These are phyloP conservation scores for Coniferiporia weirii DNA, from an alignment of 1,284 basidiomycete species.

Conservation along the genomic window DNA sequence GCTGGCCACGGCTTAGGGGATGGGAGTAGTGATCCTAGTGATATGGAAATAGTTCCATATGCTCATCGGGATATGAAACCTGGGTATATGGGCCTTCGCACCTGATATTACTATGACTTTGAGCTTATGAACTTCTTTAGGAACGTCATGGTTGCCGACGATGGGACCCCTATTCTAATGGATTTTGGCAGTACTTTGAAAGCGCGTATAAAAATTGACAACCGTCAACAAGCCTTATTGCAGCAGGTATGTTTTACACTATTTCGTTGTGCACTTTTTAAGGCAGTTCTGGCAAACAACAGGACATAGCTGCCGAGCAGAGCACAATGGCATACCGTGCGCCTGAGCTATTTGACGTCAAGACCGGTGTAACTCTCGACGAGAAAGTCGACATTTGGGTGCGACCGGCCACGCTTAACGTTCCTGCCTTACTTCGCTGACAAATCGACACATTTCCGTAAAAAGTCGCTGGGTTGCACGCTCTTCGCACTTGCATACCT, in stretches of 20 bases:
- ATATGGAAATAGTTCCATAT: conserved; percentile 73
- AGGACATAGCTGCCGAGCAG: conserved; percentile 93
- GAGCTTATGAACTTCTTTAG: conserved; percentile 34
- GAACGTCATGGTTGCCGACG: conserved; percentile 95
- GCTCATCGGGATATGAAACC: conserved; percentile 98
- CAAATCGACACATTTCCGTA: conserved; percentile 2
- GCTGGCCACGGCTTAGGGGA: conserved; percentile 27
- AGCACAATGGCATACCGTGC: conserved; percentile 96
- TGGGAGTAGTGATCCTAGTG: conserved; percentile 32
- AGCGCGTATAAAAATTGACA: conserved; percentile 75
- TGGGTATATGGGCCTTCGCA: conserved; percentile 52
- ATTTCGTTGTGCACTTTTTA: neutral
- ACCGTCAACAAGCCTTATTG: conserved; percentile 78
- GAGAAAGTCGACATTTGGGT: conserved; percentile 98
- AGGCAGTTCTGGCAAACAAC: neutral
- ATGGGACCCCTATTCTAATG: conserved; percentile 91
- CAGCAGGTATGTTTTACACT: conserved; percentile 56
- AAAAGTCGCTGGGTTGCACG: conserved; percentile 85
- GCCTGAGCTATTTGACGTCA: conserved; percentile 93
- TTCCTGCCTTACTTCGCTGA: too few species aligned
- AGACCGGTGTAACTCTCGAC: conserved; percentile 81
- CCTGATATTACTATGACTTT: conserved; percentile 2
- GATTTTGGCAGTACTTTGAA: conserved; percentile 91
- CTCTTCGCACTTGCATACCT: conserved; percentile 89
- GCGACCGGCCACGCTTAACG: conserved; percentile 24